phyloP scores from a whole-genome alignment of 805 yeast species.

The Metschnikowia reukaufii region DNA sequence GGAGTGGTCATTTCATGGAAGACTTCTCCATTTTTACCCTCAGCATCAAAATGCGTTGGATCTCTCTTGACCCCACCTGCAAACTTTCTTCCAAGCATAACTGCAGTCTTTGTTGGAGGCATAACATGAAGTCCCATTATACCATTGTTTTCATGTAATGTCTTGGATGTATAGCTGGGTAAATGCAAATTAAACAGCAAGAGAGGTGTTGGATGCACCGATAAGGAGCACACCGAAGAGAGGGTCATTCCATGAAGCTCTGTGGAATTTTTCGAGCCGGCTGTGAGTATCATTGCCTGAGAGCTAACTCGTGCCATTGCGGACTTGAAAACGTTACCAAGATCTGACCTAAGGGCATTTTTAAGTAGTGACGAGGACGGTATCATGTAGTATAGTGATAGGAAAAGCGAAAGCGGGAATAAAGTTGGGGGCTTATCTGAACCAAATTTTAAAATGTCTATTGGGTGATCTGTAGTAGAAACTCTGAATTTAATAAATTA shows the following conservation, averaged over 20 bases:
- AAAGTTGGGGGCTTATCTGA: no score
- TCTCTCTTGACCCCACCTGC: conserved; percentile 53
- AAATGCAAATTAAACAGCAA: conserved; percentile 82
- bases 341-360: conserved; percentile 1
- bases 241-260: conserved; percentile 73
- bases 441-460: background rate
- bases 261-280: conserved; percentile 18
- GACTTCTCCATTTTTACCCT: conserved; percentile 30
- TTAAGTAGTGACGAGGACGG: conserved; percentile 4
- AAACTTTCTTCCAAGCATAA: conserved; percentile 63
- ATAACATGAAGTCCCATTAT: conserved; percentile 72
- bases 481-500: background rate
- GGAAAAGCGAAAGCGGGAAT: no score
- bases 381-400: conserved; percentile 4
- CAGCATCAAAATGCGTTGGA: conserved; percentile 19
- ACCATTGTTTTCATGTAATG: conserved; percentile 53
- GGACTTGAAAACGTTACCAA: conserved; percentile 22
- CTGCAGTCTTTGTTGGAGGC: conserved; percentile 57
- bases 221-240: conserved; percentile 81
- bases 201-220: conserved; percentile 74
- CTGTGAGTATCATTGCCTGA: conserved; percentile 46
- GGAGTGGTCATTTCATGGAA: conserved; percentile 55
- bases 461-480: background rate
- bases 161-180: conserved; percentile 77
- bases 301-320: conserved; percentile 40